phyloP scores from a whole-genome alignment of 345 rosid genomes.

The Xanthoceras sorbifolium region DNA sequence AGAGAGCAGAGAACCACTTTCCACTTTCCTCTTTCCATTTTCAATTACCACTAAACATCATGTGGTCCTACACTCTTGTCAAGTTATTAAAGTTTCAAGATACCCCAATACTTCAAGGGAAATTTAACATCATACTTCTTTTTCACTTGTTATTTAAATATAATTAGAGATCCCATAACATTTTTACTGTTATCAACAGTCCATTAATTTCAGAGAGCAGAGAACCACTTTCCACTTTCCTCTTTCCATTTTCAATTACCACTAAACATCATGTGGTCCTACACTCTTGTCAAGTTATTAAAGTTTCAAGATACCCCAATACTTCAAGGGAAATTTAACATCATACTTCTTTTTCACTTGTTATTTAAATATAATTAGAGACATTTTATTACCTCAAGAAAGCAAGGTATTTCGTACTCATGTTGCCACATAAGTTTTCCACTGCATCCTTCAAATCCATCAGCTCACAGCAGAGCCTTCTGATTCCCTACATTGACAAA shows the following conservation, averaged over 20 bases:
- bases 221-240: no score
- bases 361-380: background rate
- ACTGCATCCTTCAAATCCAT: slow-evolving; percentile 97
- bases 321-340: background rate
- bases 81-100: background rate
- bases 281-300: background rate
- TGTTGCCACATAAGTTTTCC: slow-evolving; percentile 82
- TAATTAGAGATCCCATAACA: background rate
- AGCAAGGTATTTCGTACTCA: slow-evolving; percentile 75
- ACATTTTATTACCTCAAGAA: slow-evolving; percentile 67
- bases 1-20: background rate
- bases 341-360: background rate
- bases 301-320: background rate
- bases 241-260: no score
- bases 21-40: no score
- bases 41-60: no score
- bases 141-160: no score
- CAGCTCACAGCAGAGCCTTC: slow-evolving; percentile 93
- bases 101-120: no score
- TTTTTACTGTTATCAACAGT: background rate
- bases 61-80: background rate
- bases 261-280: background rate
- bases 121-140: no score
- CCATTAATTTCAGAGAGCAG: background rate
- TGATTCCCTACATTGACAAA: slow-evolving; percentile 69